Base-by-base conservation (phyloP, 2,329 filamentous ascomycete species). In the Neoscytalidium dimidiatum region DNA sequence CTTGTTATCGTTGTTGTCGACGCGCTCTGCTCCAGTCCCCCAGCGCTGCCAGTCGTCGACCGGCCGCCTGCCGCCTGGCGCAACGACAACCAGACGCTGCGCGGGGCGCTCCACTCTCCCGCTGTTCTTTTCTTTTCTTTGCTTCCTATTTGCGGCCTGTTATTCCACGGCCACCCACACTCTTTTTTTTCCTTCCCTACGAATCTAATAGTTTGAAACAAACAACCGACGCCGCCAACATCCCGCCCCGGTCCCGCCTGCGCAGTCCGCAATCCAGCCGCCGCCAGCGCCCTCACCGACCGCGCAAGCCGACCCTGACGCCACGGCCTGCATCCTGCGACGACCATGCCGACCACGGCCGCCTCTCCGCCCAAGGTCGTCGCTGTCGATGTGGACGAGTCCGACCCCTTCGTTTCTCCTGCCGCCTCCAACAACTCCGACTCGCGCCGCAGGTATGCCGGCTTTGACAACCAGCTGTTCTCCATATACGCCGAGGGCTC, bases 381-480 rank as follows among this genome's bases (percentile, higher is more conserved):
- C 68, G 72, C 75, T 61, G 70, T 80, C 62, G 75, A 76, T 66
- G 75, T 76, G 68, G 72, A 71, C 69, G 71, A 70, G 49, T 67
- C 69, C 58, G 82, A 84, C 72, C 82, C 83, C 29, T 85, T 85
- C 71, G 70, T 75, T 58, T 66, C 70, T 70, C 67, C 64, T 38
- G 74, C 69, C 53, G 70, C 72, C 7, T 68, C 74, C 61, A 75
- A 74, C 66, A 64, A 49, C 31, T 48, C 62, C 68, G 76, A 75
- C 68, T 66, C 73, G 43, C 73, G 83, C 57, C 87, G 94, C 69
- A 89, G 93, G 69, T 95, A 92, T 78, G 93, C 92, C 64, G 86
- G 88, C 68, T 96, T 96, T 75, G 92, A 97, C 77, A 87, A 87
- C 56, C 88, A 94, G 60, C 81, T 92, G 29, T 94, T 96, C 76